phyloP scores from a whole-genome alignment of 345 rosid species.

The Euphorbia pulcherrima region DNA sequence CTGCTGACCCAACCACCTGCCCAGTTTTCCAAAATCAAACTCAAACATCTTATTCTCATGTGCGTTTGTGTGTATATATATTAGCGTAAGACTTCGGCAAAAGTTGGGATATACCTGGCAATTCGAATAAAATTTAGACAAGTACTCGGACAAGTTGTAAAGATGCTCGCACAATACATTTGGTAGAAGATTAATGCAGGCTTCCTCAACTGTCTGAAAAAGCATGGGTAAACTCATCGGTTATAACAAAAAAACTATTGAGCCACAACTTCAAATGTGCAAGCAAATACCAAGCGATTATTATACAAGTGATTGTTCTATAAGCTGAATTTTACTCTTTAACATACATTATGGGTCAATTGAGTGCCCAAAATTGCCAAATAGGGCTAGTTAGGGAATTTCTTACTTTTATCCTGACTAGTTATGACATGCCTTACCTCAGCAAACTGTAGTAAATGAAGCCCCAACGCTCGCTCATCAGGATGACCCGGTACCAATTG shows the following conservation, averaged over 20 bases:
- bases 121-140: slow-evolving; percentile 65
- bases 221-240: not conserved
- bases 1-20: slow-evolving; percentile 78
- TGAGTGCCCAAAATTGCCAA: no score
- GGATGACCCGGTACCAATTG: slow-evolving; percentile 48
- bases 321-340: no score
- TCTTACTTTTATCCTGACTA: no score
- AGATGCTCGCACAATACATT: slow-evolving; percentile 76
- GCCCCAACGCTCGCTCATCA: slow-evolving; percentile 71
- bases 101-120: slow-evolving; percentile 52
- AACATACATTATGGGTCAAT: no score
- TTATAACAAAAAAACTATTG: not conserved
- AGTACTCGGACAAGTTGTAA: slow-evolving; percentile 66
- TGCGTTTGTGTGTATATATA: no score
- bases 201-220: slow-evolving; percentile 81
- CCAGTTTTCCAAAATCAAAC: slow-evolving; percentile 13
- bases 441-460: slow-evolving; percentile 79
- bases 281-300: not conserved
- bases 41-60: no score
- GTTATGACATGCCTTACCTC: slow-evolving; percentile 48
- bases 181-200: slow-evolving; percentile 68
- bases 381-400: no score
- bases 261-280: slow-evolving; percentile 8
- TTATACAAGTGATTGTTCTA: no score
- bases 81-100: not conserved